These are phyloP conservation scores for Hsuehochloa calcarea DNA, from an alignment of 176 grass and related monocot species.

Conservation along the genomic window DNA sequence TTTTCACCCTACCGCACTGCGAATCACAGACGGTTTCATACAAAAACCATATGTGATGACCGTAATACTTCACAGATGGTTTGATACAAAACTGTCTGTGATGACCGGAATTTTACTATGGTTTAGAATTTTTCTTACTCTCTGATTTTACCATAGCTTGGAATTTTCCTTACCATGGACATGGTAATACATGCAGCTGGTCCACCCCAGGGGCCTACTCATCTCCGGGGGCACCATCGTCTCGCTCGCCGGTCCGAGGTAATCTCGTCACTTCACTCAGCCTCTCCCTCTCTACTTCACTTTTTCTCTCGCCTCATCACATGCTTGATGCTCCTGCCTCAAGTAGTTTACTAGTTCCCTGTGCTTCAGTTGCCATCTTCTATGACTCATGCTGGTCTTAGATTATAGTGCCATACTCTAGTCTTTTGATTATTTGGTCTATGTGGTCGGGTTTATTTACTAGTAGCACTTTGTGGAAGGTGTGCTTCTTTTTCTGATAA, in stretches of 20 bases:
- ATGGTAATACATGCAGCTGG: slow-evolving; percentile 84
- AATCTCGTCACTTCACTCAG: slow-evolving; percentile 33
- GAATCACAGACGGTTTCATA: too few species aligned
- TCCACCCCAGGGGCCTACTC: slow-evolving; percentile 74
- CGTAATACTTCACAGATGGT: too few species aligned
- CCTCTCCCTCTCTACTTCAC: not conserved
- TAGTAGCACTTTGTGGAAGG: not conserved
- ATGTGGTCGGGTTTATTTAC: not conserved
- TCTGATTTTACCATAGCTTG: too few species aligned
- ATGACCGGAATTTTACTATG: too few species aligned
- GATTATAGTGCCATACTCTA: not conserved
- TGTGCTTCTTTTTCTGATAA: not conserved
- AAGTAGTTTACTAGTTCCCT: not conserved
- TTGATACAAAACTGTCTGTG: too few species aligned
- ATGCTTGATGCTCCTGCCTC: slow-evolving; percentile 1
- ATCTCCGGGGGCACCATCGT: slow-evolving; percentile 81
- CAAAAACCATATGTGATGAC: too few species aligned
- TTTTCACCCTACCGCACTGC: too few species aligned
- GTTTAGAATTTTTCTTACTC: too few species aligned
- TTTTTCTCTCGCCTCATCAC: not conserved
- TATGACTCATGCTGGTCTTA: not conserved
- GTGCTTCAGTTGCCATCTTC: not conserved
- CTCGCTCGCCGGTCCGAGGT: slow-evolving; percentile 73
- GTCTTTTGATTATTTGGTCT: not conserved
- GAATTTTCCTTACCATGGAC: too few species aligned